Conservation (phyloP, 2,329 filamentous ascomycete species). For the Fusarium irregulare region DNA sequence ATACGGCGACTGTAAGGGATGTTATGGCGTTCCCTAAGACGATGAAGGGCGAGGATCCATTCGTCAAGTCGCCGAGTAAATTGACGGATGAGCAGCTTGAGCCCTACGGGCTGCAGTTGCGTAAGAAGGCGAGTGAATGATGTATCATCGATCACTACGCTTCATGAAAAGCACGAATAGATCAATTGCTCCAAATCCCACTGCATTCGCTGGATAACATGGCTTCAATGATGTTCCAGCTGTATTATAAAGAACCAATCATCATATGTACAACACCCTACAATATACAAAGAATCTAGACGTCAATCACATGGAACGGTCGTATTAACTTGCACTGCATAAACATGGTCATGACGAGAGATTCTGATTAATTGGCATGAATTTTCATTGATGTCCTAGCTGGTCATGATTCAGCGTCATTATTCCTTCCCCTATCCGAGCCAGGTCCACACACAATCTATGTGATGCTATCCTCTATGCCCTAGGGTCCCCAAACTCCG, state of each 20-base stretch:
- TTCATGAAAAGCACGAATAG: constrained; percentile 8
- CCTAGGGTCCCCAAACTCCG: constrained; percentile 27
- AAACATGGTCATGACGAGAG: neutral
- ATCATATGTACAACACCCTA: constrained; percentile 12
- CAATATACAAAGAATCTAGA: neutral
- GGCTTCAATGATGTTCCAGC: neutral
- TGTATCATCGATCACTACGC: no score
- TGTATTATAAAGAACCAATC: constrained; percentile 32
- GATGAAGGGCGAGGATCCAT: constrained; percentile 85
- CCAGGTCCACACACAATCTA: constrained; percentile 13
- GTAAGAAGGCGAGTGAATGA: neutral
- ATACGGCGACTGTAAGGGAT: constrained; percentile 82
- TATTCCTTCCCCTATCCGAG: constrained; percentile 9
- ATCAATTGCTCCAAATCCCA: neutral
- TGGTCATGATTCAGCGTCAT: constrained; percentile 18
- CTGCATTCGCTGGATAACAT: neutral
- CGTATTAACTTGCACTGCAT: neutral
- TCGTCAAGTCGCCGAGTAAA: constrained; percentile 80
- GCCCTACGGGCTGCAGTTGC: constrained; percentile 59
- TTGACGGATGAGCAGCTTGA: constrained; percentile 69
- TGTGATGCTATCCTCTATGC: constrained; percentile 18
- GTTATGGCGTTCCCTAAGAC: constrained; percentile 98
- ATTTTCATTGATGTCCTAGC: neutral
- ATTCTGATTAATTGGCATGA: rapidly evolving
- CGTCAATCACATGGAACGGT: rapidly evolving